Percentiles rank a stretch among this genome's conserved stretches.
These are phyloP conservation scores for Pichia sp. DNA, from an alignment of 1,139 yeast genomes.

Conservation along the genomic window DNA sequence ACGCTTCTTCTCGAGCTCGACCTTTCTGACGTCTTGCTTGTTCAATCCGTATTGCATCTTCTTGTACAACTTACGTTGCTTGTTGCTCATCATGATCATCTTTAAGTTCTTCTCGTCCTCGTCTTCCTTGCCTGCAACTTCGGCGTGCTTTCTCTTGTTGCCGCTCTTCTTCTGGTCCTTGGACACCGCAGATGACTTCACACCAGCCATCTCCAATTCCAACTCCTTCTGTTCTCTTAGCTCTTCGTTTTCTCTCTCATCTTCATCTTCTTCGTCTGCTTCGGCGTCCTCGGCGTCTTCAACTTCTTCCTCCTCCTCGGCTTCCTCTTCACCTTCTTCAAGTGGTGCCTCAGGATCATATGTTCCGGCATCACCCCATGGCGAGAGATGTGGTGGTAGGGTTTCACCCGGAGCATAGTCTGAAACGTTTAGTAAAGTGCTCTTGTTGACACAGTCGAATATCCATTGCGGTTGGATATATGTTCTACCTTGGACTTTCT, in stretches of 20 bases:
- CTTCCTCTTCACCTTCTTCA: conserved; percentile 43
- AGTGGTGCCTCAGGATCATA: conserved; percentile 71
- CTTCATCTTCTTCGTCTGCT: conserved; percentile 39
- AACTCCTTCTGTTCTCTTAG: conserved; percentile 74
- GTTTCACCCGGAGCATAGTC: conserved; percentile 91
- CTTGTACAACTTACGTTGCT: conserved; percentile 89
- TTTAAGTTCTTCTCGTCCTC: conserved; percentile 85
- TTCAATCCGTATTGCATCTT: conserved; percentile 92
- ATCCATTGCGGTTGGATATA: conserved; percentile 98
- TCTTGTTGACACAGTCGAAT: conserved; percentile 84
- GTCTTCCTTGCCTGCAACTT: conserved; percentile 64
- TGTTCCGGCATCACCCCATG: conserved; percentile 96
- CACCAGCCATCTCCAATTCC: conserved; percentile 87
- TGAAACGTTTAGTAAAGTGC: conserved; percentile 67
- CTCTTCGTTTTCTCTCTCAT: conserved; percentile 40
- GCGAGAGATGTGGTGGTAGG: conserved; percentile 93
- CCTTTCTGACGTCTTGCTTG: conserved; percentile 76
- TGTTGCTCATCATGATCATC: conserved; percentile 96
- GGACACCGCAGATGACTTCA: conserved; percentile 58
- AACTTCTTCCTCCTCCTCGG: conserved; percentile 46
- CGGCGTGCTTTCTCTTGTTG: conserved; percentile 54
- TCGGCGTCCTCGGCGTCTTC: conserved; percentile 47
- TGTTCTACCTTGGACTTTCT: conserved; percentile 85
- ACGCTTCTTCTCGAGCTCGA: conserved; percentile 71
- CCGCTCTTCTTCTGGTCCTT: conserved; percentile 30